A percentile compares a stretch with the other conserved stretches of the same genome.
Evolutionary conservation across 2,329 filamentous ascomycete genomes (phyloP).

Genomic region (Coleophoma crateriformis): DNA sequence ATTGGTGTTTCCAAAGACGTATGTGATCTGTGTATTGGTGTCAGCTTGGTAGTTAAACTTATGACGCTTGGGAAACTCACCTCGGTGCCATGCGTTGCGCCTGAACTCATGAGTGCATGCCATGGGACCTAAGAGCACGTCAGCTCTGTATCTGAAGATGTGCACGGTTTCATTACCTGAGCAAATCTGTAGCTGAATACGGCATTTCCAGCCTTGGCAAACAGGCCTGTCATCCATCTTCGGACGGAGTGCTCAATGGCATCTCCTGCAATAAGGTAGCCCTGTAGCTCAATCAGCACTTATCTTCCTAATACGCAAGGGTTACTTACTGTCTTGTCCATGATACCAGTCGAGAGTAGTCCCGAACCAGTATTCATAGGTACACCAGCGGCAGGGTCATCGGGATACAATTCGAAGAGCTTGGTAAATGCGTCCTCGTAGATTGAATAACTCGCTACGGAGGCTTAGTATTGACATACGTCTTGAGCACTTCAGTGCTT

Average conservation of each 20-base stretch:
- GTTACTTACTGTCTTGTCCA: not conserved
- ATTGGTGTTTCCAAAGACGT: conserved; percentile 8
- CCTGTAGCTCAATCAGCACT: not conserved
- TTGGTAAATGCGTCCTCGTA: conserved; percentile 23
- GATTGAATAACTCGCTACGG: not conserved
- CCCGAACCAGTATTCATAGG: conserved; percentile 30
- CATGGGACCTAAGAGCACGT: conserved; percentile 23
- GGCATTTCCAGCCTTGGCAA: conserved; percentile 3
- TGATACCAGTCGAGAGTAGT: conserved; percentile 11
- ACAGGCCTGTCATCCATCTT: not conserved
- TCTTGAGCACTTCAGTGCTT: not conserved
- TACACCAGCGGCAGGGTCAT: conserved; percentile 39
- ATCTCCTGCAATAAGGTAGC: not conserved
- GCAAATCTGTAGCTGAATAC: conserved; percentile 44
- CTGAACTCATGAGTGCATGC: conserved; percentile 29
- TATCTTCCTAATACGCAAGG: too few species aligned
- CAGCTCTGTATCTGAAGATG: not conserved
- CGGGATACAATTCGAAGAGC: conserved; percentile 42
- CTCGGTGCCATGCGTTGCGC: conserved; percentile 29
- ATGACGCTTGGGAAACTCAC: not conserved
- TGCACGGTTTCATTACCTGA: conserved; percentile 17
- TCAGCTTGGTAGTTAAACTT: not conserved
- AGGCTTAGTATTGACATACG: not conserved
- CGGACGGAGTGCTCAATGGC: not conserved
- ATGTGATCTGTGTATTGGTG: not conserved